Evolutionary conservation across 257 asterid genomes (phyloP), one percentile per base, ranked within the genome.

Genomic region (Nicotiana tomentosiformis): DNA sequence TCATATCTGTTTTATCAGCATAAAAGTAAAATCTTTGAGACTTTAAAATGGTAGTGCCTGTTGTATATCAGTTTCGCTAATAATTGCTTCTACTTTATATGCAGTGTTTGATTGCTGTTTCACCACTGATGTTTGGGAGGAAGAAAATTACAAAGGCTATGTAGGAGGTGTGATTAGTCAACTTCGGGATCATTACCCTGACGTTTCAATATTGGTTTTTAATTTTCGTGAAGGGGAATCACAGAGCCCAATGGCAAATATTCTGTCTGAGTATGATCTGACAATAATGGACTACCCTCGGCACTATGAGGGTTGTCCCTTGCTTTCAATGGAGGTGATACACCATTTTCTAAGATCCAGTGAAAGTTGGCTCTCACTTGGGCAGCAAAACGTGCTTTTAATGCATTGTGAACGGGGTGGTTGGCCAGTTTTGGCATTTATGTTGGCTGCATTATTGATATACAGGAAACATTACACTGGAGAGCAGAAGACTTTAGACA

Each of bases 341-440:
- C 98, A 95, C 91, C 99, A 95, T 84, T 95, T 95, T 83, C 83
- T 95, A 62, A 90, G 97, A 86, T 95, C 98, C 26, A 86, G 98
- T 84, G 99, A 95, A 89, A 95, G 99, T 87, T 95, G 99, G 99
- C 93, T 95, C 78, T 90, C 97, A 29, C 97, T 95, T 81, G 99
- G 99, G 84, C 88, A 86, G 78, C 97, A 95, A 81, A 95, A 95
- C 88, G 84, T 95, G 89, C 98, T 95, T 83, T 89, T 95, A 61
- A 92, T 92, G 98, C 97, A 93, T 87, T 95, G 99, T 82, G 99
- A 95, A 81, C 92, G 90, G 66, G 98, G 98, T 83, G 97, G 97
- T 85, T 95, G 99, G 99, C 97, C 99, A 62, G 93, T 95, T 88
- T 91, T 95, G 87, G 97, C 99, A 78, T 91, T 92, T 89, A 95